Base-by-base conservation (phyloP, 1,139 yeast genomes). In the Kazachstania sp. region DNA sequence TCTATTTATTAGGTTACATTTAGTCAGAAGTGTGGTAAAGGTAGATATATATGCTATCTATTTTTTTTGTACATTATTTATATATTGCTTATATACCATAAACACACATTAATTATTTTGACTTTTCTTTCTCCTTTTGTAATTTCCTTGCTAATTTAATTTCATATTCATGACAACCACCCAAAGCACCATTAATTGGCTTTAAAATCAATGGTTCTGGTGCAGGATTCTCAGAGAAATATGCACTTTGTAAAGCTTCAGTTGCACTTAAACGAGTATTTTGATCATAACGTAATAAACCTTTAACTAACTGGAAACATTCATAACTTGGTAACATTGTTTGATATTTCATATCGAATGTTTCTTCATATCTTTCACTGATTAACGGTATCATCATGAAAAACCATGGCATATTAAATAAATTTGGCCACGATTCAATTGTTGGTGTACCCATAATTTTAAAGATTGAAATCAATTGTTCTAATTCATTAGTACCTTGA, bases 151-250 rank as follows among this genome's bases (percentile, higher is more conserved):
- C 95, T 12, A 58, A 41, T 46, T 60, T 60, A 9, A 60, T 57
- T 62, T 92, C 98, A 65, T 84, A 90, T 62, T 92, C 98, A 63
- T 92, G 98, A 95, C 97, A 90, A 64, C 94, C 97, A 46, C 77
- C 74, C 36, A 82, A 69, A n/a, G 74, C 77, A 43, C 73, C 70
- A 48, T 75, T 74, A 38, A 82, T 69, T 15, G 74, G 77, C 44
- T 74, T 70, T 54, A 83, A 69, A 49, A 81, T 74, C 41, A 74
- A 70, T 2, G 83, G 81, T 51, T 74, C 76, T 0, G 85, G 81
- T 39, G 51, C 53, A 0, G 97, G 97, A 2, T 74, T 80, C 49
- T 82, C 84, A 5, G 67, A 65, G 60, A 92, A 92, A 66, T 86
- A 92, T 1, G 70, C 71, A 64, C 87, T 87, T 31, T 69, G 55